Conservation (phyloP, 2,329 filamentous ascomycete species). For the Nannizziopsis barbatae region DNA sequence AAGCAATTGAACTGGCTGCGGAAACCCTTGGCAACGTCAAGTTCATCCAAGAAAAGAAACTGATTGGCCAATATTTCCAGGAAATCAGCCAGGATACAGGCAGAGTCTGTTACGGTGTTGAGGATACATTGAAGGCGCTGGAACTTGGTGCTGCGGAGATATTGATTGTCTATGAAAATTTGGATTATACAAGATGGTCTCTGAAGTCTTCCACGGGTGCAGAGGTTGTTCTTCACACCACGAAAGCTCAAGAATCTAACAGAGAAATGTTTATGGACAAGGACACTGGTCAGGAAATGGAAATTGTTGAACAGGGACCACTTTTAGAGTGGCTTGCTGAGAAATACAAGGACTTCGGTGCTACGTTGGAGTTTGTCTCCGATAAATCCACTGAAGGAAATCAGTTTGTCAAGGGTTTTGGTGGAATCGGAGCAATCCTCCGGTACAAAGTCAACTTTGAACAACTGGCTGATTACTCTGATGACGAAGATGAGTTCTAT, state of each 20-base stretch:
- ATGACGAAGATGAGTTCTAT: slow-evolving; percentile 90
- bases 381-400: slow-evolving; percentile 97
- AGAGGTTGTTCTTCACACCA: slow-evolving; percentile 73
- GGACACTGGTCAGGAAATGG: slow-evolving; percentile 94
- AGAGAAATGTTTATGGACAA: slow-evolving; percentile 88
- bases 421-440: slow-evolving; percentile 92
- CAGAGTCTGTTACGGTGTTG: slow-evolving; percentile 94
- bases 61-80: slow-evolving; percentile 97
- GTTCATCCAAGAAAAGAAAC: slow-evolving; percentile 99
- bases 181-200: slow-evolving; percentile 85
- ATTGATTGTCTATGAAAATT: slow-evolving; percentile 92
- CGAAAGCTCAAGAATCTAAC: slow-evolving; percentile 69
- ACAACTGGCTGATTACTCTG: slow-evolving; percentile 82
- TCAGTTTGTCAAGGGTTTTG: slow-evolving; percentile 99
- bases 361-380: slow-evolving; percentile 90
- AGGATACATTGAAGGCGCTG: slow-evolving; percentile 92
- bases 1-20: slow-evolving; percentile 88
- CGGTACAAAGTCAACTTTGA: slow-evolving; percentile 99
- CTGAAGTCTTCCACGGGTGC: slow-evolving; percentile 66
- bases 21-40: slow-evolving; percentile 99
- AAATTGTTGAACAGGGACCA: slow-evolving; percentile 71
- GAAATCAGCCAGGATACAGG: slow-evolving; percentile 97
- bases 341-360: slow-evolving; percentile 96
- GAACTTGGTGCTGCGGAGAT: slow-evolving; percentile 92
- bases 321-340: slow-evolving; percentile 99